Percentiles rank a stretch among this genome's conserved stretches.
phyloP scores from a whole-genome alignment of 768 basidiomycete genomes.

The Dioszegia crocea region DNA sequence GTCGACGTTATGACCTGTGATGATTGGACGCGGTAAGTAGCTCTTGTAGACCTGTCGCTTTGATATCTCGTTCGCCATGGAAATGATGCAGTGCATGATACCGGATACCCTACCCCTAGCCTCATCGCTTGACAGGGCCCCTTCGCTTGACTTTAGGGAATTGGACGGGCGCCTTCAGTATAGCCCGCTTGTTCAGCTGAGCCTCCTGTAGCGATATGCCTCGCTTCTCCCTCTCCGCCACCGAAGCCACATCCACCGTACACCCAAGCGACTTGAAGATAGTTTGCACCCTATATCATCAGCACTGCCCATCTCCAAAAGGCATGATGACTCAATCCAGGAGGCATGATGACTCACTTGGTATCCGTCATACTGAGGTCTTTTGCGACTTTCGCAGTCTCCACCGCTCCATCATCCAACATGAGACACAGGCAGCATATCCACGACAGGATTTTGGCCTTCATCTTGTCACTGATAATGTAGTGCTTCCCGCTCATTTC shows the following conservation, averaged over 20 bases:
- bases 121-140: slow-evolving; percentile 36
- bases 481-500: slow-evolving; percentile 67
- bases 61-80: no score
- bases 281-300: slow-evolving; percentile 56
- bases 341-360: slow-evolving; percentile 59
- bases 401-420: slow-evolving; percentile 70
- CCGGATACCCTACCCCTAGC: not conserved
- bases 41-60: no score
- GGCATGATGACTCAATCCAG: no score
- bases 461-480: slow-evolving; percentile 63
- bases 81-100: no score
- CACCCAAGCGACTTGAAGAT: slow-evolving; percentile 80
- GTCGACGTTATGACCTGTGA: no score
- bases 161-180: slow-evolving; percentile 68
- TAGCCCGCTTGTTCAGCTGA: slow-evolving; percentile 62
- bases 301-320: slow-evolving; percentile 10
- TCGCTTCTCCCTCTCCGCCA: slow-evolving; percentile 64
- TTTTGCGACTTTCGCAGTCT: slow-evolving; percentile 63
- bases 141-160: slow-evolving; percentile 64
- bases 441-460: slow-evolving; percentile 69
- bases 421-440: slow-evolving; percentile 76
- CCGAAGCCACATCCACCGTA: slow-evolving; percentile 59
- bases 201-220: slow-evolving; percentile 64
- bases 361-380: slow-evolving; percentile 66
- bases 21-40: no score